These are phyloP conservation scores for Coemansia sp. DNA, from an alignment of 192 early-diverging fungal genomes.

Conservation along the genomic window DNA sequence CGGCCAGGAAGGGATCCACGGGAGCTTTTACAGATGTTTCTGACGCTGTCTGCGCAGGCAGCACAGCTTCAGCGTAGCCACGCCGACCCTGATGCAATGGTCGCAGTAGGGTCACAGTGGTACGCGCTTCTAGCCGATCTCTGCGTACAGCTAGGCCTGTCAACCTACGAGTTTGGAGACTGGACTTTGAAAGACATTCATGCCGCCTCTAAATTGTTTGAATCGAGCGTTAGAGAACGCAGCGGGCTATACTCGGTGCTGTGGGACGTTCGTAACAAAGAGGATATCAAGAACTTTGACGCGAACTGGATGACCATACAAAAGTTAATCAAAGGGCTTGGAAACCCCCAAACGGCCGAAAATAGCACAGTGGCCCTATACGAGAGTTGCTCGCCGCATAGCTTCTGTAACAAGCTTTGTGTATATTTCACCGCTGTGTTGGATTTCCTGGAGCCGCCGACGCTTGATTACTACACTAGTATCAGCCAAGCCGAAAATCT, in stretches of 20 bases:
- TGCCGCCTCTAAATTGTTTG: conserved; percentile 24
- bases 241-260: conserved; percentile 17
- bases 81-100: conserved; percentile 8
- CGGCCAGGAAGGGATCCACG: conserved; percentile 23
- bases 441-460: conserved; percentile 25
- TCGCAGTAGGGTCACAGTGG: conserved; percentile 25
- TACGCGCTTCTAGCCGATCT: conserved; percentile 24
- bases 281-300: conserved; percentile 21
- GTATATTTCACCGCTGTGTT: conserved; percentile 24
- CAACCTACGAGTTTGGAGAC: conserved; percentile 23
- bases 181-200: conserved; percentile 15
- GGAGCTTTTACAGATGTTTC: conserved; percentile 32
- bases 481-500: conserved; percentile 32
- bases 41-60: conserved; percentile 31
- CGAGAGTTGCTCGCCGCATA: conserved; percentile 21
- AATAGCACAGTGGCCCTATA: conserved; percentile 7
- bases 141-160: conserved; percentile 33
- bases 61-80: conserved; percentile 22
- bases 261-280: conserved; percentile 16
- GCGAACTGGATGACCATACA: conserved; percentile 17
- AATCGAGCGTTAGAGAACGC: conserved; percentile 12
- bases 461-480: conserved; percentile 32
- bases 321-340: conserved; percentile 12
- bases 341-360: neutral
- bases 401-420: conserved; percentile 20